Evolutionary conservation across 495 filamentous ascomycete genomes (phyloP), one percentile per base, ranked within the genome.

Genomic region (Lindgomyces ingoldianus): DNA sequence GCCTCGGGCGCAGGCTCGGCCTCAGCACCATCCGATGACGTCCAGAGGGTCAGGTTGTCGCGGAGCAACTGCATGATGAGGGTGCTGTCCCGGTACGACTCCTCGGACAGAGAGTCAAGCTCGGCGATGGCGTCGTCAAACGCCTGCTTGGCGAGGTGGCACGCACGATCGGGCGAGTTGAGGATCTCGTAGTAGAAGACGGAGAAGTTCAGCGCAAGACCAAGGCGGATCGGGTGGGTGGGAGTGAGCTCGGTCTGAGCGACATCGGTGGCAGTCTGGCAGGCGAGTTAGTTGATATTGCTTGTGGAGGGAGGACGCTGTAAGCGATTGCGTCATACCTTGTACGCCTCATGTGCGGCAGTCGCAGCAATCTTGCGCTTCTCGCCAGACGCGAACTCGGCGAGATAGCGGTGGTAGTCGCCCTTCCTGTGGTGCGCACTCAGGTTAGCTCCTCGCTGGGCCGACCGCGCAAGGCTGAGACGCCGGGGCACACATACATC

Each of bases 151-250:
- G 94, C 94, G 65, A 98, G 89, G 76, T 98, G 94, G 87, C 94
- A 98, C 70, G 94, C 94, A 79, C 95, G 93, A 79, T 98, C 94
- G 62, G 94, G 94, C 21, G 94, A 94, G 83, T 98, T 98, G 72
- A 98, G 84, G 79, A 98, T 98, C 83, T 98, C 94, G 76, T 98
- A 98, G 88, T 98, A 98, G 85, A 98, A 98, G 73, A 98, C 94
- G 46, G 94, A 98, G 85, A 98, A 98, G 90, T 98, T 98, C 54
- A 98, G 87, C 73, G 94, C 94, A 68, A 98, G 87, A 75, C 94
- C 94, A 53, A 98, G 91, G 72, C 94, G 94, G 83, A 98, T 98
- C 76, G 94, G 94, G 85, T 98, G 94, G 56, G 94, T 98, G 57
- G 94, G 95, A 59, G 95, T 91, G 67, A 98, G 89, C 78, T 98